phyloP scores from a whole-genome alignment of 768 basidiomycete genomes.

The Megacollybia marginata region DNA sequence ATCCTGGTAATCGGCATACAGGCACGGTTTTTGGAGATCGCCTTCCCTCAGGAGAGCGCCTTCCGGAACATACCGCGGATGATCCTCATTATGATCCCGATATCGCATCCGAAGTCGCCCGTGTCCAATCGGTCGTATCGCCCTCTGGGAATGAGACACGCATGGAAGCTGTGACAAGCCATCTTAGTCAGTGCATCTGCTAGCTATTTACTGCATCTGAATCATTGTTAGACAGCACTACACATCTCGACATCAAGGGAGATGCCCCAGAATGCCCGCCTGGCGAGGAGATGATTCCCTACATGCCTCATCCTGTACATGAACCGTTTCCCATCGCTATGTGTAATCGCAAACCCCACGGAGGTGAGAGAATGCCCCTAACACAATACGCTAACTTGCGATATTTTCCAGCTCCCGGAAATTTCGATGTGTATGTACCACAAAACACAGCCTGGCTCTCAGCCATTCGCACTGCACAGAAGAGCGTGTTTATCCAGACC shows the following conservation, averaged over 20 bases:
- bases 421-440: constrained; percentile 39
- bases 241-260: constrained; percentile 24
- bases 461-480: constrained; percentile 50
- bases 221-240: constrained; percentile 22
- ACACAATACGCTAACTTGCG: background rate
- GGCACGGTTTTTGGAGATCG: background rate
- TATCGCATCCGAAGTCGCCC: constrained; percentile 15
- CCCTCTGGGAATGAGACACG: constrained; percentile 10
- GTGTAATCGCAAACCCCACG: constrained; percentile 56
- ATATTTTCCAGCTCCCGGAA: constrained; percentile 21
- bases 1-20: background rate
- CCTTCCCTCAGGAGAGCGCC: constrained; percentile 7
- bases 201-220: background rate
- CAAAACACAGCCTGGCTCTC: constrained; percentile 68
- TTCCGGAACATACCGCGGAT: constrained; percentile 12
- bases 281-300: constrained; percentile 51
- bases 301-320: constrained; percentile 52
- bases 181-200: constrained; percentile 23
- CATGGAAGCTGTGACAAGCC: constrained; percentile 28
- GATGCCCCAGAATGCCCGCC: constrained; percentile 19
- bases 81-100: constrained; percentile 16
- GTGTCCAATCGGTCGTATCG: constrained; percentile 13
- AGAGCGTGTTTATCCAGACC: constrained; percentile 65
- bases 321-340: constrained; percentile 56
- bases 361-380: constrained; percentile 20